Evolutionary conservation across 2,329 filamentous ascomycete species (phyloP).

Genomic region (Cytospora leucostoma): DNA sequence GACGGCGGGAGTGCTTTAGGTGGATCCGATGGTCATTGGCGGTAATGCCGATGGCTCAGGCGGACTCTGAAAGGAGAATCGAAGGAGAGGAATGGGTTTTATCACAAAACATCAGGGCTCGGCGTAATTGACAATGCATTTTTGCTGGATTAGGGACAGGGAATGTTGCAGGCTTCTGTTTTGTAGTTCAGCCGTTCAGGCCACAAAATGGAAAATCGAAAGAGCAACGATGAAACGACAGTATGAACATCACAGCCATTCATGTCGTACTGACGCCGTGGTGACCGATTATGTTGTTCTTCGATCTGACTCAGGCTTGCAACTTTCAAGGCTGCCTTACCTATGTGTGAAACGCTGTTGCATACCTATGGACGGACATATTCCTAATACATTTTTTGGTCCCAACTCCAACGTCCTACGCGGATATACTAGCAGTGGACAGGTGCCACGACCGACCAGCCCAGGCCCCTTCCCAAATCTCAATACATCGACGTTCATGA

Average conservation of each 20-base stretch:
- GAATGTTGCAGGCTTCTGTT: constrained; percentile 22
- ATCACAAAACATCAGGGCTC: constrained; percentile 27
- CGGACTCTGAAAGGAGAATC: constrained; percentile 12
- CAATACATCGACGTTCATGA: too few species aligned
- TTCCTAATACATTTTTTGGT: not conserved
- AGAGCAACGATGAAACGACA: constrained; percentile 22
- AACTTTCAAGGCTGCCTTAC: not conserved
- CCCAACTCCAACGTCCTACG: not conserved
- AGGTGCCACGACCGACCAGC: not conserved
- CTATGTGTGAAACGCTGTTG: not conserved
- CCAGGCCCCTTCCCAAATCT: not conserved
- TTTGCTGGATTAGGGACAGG: constrained; percentile 29
- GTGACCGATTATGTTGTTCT: not conserved
- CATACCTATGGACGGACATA: not conserved
- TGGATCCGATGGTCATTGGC: constrained; percentile 4
- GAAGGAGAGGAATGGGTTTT: constrained; percentile 19
- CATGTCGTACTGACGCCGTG: not conserved
- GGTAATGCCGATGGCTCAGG: constrained; percentile 18
- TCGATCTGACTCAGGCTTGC: not conserved
- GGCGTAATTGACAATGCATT: constrained; percentile 29
- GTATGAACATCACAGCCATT: constrained; percentile 1
- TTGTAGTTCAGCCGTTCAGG: constrained; percentile 17
- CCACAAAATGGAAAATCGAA: constrained; percentile 23
- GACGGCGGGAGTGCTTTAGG: constrained; percentile 12
- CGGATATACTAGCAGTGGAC: not conserved